Evolutionary conservation across 2,329 filamentous ascomycete species (phyloP), one percentile per base, ranked within the genome.

Genomic region (Phialophora chinensis): DNA sequence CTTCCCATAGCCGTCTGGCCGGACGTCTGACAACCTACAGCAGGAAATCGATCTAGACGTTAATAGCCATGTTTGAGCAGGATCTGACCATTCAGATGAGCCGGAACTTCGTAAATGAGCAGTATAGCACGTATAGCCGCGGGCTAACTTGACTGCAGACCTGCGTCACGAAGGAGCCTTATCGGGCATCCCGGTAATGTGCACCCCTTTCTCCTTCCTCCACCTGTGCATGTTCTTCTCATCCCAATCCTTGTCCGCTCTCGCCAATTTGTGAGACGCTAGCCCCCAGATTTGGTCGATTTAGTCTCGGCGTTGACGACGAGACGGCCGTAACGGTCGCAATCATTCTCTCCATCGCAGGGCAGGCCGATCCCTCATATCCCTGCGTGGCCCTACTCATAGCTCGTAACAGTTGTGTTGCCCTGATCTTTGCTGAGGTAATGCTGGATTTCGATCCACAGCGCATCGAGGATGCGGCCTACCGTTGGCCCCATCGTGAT

Each of bases 381-480:
- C 49, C 23, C 49, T 25, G 23, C 17, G 38, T 44, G 25, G 6
- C 47, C 12, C 31, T 10, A 2, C 7, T 10, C 31, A 8, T 31
- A 31, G 3, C 47, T 50, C 20, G 12, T 50, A 25, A 1, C 8
- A 7, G 38, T 7, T 17, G 6, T 44, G 38, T 29, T 17, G 49
- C 14, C 23, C 59, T 53, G 23, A 29, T 23, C 27, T 31, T 31
- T 52, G 59, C 59, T 53, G 59, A 61, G 49, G 31, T 61, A 61
- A 61, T 54, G 17, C 14, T 52, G 23, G 38, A 4, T 14, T 27
- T 12, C 4, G 59, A 27, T n/a, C 35, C 23, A 31, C 47, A 14
- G 11, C 59, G n/a, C 47, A 20, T 49, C 31, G 23, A 61, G 33
- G 33, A 44, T 23, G 57, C 25, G 25, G 57, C 50, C 42, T 50